Conservation (phyloP, 2,329 filamentous ascomycete genomes). For the Volutella citrinella region DNA sequence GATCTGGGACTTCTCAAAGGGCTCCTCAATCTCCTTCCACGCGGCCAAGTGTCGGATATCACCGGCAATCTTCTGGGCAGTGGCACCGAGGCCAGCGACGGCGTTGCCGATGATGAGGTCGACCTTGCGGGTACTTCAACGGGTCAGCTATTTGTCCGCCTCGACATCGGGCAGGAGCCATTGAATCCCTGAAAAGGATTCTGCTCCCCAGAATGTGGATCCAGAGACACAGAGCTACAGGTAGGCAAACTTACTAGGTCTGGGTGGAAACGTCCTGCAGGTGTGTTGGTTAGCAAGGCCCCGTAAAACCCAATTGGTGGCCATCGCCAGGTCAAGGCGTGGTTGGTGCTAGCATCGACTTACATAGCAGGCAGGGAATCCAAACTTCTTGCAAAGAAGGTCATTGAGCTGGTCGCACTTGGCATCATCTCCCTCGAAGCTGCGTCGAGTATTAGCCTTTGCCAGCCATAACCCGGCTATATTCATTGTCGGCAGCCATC, state of each 20-base stretch:
- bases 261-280: conserved; percentile 71
- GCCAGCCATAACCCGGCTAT: no score
- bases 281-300: no score
- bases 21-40: conserved; percentile 83
- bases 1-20: conserved; percentile 77
- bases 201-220: no score
- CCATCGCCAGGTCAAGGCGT: no score
- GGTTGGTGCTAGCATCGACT: no score
- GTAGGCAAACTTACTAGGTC: conserved; percentile 36
- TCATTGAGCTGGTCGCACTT: conserved; percentile 55
- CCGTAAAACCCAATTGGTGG: no score
- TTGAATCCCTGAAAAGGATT: no score
- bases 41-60: conserved; percentile 73
- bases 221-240: no score
- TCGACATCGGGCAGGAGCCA: no score
- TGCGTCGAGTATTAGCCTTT: neutral
- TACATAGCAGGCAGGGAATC: conserved; percentile 45
- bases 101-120: conserved; percentile 79
- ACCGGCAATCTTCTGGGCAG: conserved; percentile 65
- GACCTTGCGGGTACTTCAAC: conserved; percentile 65
- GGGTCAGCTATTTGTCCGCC: no score
- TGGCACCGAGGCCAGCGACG: conserved; percentile 75
- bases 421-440: conserved; percentile 43
- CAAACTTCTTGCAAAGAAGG: conserved; percentile 52
- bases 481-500: no score